Base-by-base conservation (phyloP, 1,284 basidiomycete species). In the Sanguinoderma infundibulare region DNA sequence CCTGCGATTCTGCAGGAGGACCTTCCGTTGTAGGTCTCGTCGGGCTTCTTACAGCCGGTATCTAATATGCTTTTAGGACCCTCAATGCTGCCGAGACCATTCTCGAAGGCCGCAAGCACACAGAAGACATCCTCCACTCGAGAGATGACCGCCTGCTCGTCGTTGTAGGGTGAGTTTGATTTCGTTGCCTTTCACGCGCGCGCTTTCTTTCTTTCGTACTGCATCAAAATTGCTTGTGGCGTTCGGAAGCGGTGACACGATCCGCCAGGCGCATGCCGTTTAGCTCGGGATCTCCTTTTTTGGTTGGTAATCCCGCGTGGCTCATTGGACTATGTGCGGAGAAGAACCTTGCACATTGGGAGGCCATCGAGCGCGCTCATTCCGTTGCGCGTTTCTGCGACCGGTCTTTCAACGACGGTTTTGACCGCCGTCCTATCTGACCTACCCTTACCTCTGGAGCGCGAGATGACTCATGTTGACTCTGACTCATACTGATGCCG, bases 1-100 rank as follows among this genome's bases (percentile, higher is more conserved):
- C 94, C 94, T 44, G 93, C 95, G 72, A 96, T 98, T 66, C 82
- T 98, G 3, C 91, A 93, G 70, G 95, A 98, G 77, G 95, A 98
- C 72, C 80, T 90, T 20, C 91, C 91, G 49, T 77, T 94, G 86
- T 89, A 74, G 55, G 84, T 44, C 39, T 17, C 32, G 12, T 3
- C 36, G 26, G n/a, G 5, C 20, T 26, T 4, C 17, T 7, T 10
- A 10, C 22, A 2, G 15, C 15, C 20, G 17, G 14, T 30, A 38
- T 32, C 28, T 57, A 22, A 50, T 17, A 20, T 2, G 30, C 9
- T 30, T 46, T 35, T 60, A 92, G 89, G 42, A 88, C 90, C 8
- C 78, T 92, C 12, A 76, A 81, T 54, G 90, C 91, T 35, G 91
- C 90, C 0, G 85, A 93, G 68, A 94, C 95, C 1, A 91, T 97